Base-by-base conservation (phyloP, 2,329 filamentous ascomycete genomes). In the Colletotrichum somersetense region DNA sequence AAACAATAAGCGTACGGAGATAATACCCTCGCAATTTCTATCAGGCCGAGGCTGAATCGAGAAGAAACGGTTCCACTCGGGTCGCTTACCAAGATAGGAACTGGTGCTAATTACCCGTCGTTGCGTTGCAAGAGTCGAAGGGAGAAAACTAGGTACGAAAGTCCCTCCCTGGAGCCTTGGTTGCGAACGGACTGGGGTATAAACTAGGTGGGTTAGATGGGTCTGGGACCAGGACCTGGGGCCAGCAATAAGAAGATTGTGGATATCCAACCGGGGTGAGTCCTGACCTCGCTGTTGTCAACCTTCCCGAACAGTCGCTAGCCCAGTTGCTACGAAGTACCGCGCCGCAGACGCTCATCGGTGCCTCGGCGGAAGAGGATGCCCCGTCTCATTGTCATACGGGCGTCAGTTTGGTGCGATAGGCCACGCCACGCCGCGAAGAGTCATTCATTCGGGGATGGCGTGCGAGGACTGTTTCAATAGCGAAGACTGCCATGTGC, bases 1-100 rank as follows among this genome's bases (percentile, higher is more conserved):
- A 53, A 69, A 38, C 33, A 50, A 62, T n/a, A 62, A 16, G 20
- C 23, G 66, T 20, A 57, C 38, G 30, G 30, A 30, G 30, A 4
- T 30, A 5, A 3, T 10, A 53, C 63, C 59, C 59, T 62, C 58
- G 56, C 40, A 58, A 55, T 23, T 55, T 69, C 64, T 56, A 65
- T 56, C 58, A 50, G 56, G 50, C 58, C 48, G 38, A 62, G 30
- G 40, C 20, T 10, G 38, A 23, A 46, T 56, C 16, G 44, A 55
- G 42, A 68, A 64, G 3, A 68, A 59, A 58, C 70, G 70, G 56
- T 70, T 38, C 66, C 59, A 65, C 70, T 55, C 66, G 66, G 59
- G 66, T 52, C 65, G 70, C 59, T 65, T 46, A 48, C 59, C 59
- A 70, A 59, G 46, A 64, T 65, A 55, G 59, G 59, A 53, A 65